Base-by-base conservation (phyloP, 148 eudicot species). In the Euryodendron excelsum region DNA sequence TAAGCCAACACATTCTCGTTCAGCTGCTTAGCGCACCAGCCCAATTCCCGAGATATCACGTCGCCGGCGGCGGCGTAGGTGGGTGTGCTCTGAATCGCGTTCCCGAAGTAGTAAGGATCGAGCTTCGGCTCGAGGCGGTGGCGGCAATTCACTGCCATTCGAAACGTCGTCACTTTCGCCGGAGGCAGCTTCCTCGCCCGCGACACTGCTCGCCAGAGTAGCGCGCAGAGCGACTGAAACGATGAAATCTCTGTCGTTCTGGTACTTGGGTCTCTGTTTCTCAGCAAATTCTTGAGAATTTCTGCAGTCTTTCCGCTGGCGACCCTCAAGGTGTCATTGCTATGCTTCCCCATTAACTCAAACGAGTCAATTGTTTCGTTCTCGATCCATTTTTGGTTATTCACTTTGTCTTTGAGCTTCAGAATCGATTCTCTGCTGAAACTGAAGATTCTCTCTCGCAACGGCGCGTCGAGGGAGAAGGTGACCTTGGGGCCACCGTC, bases 71-170 rank as follows among this genome's bases (percentile, higher is more conserved):
- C 12, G 0, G 93, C 92, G 30, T 79, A 71, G 2, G 98, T 93
- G 7, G 98, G 94, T 27, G 86, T 86, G 81, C 96, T 91, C 78
- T 93, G 98, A n/a, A 93, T 93, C 41, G 98, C 98, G 83, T 93
- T 93, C 0, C 98, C 98, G 82, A 93, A 93, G 72, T 91, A 93
- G 30, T 74, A 63, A 7, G 89, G 79, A 30, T 91, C 85, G 17
- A 93, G 85, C 78, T 86, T 86, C 28, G 96, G 98, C 69, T 89
- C 93, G 6, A 93, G 76, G 70, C 98, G 61, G 87, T 90, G 91
- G 5, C 98, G 87, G 71, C 93, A 90, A 72, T 93, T 93, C 18
- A 93, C 96, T 44, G 98, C 98, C 98, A 93, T 93, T 12, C 98
- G 79, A 75, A 93, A 93, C 80, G 96, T 90, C 37, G 98, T 89